These are phyloP conservation scores for Podospora anserina DNA, from an alignment of 495 filamentous ascomycete genomes.

Conservation along the genomic window DNA sequence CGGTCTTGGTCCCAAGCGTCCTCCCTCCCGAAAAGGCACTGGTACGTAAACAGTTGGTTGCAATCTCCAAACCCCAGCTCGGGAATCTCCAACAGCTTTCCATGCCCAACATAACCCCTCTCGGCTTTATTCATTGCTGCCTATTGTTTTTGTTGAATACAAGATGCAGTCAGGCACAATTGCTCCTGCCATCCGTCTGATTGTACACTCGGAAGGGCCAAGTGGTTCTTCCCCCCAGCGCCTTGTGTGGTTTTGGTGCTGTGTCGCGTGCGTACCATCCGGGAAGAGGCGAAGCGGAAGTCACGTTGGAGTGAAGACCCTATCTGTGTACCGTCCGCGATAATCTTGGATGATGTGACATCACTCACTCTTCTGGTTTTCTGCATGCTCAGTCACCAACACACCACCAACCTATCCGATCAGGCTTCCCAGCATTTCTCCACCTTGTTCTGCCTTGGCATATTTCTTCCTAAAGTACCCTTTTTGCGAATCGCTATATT, in stretches of 20 bases:
- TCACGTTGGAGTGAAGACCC: not conserved
- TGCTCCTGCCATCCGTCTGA: not conserved
- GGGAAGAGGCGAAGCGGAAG: constrained; percentile 6
- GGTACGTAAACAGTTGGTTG: constrained; percentile 21
- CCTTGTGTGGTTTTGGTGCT: not conserved
- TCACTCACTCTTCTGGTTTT: constrained; percentile 2
- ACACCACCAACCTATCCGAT: constrained; percentile 1
- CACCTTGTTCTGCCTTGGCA: not conserved
- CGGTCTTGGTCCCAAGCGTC: constrained; percentile 67
- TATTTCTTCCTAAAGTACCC: constrained; percentile 1
- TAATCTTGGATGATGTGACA: not conserved
- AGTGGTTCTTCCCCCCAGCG: not conserved
- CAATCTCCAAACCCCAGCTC: not conserved
- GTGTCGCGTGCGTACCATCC: constrained; percentile 1
- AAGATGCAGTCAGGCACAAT: not conserved
- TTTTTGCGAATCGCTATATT: constrained; percentile 1
- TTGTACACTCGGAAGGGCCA: not conserved
- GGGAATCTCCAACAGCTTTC: not conserved
- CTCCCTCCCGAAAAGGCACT: constrained; percentile 72
- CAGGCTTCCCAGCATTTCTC: not conserved
- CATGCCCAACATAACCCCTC: constrained; percentile 1
- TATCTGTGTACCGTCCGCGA: not conserved
- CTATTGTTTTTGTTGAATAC: not conserved
- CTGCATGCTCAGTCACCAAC: not conserved
- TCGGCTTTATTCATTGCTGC: not conserved